Conservation (phyloP, 2,329 filamentous ascomycete species). For the Fusarium sambucinum region DNA sequence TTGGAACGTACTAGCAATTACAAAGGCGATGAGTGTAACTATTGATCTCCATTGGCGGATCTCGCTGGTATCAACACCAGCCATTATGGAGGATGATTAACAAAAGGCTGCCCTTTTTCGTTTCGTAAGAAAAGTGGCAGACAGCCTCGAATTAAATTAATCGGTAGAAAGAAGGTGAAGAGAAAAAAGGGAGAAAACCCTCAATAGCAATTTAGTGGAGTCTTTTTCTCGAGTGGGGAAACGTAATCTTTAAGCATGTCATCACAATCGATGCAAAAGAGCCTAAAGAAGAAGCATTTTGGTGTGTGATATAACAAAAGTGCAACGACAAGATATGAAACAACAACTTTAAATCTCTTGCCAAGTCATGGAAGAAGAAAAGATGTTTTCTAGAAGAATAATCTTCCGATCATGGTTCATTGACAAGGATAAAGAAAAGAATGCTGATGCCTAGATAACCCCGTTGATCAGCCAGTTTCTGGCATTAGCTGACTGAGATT, state of each 20-base stretch:
- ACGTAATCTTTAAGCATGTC: not conserved
- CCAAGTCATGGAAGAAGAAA: constrained; percentile 2
- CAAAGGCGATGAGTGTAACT: constrained; percentile 75
- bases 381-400: constrained; percentile 21
- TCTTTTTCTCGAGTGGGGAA: not conserved
- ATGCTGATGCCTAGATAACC: constrained; percentile 27
- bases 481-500: not conserved
- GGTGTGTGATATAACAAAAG: not conserved
- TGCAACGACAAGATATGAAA: not conserved
- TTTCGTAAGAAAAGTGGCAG: not conserved
- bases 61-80: constrained; percentile 39
- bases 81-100: constrained; percentile 19
- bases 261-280: constrained; percentile 2
- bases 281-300: constrained; percentile 13
- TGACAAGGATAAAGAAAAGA: constrained; percentile 10
- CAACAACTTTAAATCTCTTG: not conserved
- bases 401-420: not conserved
- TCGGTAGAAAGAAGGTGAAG: not conserved
- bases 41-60: constrained; percentile 78
- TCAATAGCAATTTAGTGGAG: not conserved
- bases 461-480: too few relatives aligned
- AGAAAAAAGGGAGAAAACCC: constrained; percentile 1
- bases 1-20: constrained; percentile 77
- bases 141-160: not conserved
- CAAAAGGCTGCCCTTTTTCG: not conserved